phyloP scores from a whole-genome alignment of 2,329 filamentous ascomycete species.

The Tolypocladium guangdongense region DNA sequence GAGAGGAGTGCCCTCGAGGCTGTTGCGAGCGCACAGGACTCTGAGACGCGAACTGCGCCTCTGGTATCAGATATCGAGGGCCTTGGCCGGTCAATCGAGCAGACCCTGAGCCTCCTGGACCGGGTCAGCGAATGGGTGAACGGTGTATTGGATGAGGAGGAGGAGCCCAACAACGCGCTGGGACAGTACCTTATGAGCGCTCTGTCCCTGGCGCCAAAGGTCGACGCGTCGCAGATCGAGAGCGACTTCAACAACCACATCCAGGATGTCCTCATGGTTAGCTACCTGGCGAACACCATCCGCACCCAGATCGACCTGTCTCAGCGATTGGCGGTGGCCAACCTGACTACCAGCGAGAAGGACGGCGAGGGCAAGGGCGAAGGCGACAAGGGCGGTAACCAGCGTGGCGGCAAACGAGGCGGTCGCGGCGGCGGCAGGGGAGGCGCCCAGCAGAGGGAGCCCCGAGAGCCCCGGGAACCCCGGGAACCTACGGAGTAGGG shows the following conservation, averaged over 20 bases:
- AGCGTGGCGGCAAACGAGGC: conserved; percentile 39
- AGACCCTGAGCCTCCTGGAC: conserved; percentile 82
- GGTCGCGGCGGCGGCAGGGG: conserved; percentile 40
- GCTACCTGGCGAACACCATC: conserved; percentile 96
- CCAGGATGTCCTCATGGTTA: conserved; percentile 96
- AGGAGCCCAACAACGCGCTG: conserved; percentile 77
- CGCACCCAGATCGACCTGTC: conserved; percentile 97
- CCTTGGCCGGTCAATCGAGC: conserved; percentile 74
- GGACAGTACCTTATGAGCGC: conserved; percentile 94
- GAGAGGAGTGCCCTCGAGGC: conserved; percentile 62
- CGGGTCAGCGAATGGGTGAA: conserved; percentile 86
- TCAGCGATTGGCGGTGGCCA: conserved; percentile 80
- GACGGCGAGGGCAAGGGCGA: conserved; percentile 37
- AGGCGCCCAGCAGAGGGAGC: conserved; percentile 41
- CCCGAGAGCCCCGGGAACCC: conserved; percentile 29
- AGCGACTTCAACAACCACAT: conserved; percentile 99
- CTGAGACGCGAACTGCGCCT: conserved; percentile 60
- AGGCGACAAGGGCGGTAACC: conserved; percentile 29
- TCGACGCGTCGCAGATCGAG: conserved; percentile 82
- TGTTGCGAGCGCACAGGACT: conserved; percentile 71
- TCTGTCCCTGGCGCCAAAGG: conserved; percentile 87
- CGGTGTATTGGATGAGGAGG: conserved; percentile 87
- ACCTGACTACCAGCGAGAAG: conserved; percentile 42
- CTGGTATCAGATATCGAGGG: conserved; percentile 84
- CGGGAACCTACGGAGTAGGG: conserved; percentile 21